Base-by-base conservation (phyloP, 1,284 basidiomycete species). In the Rhodotorula sp. region DNA sequence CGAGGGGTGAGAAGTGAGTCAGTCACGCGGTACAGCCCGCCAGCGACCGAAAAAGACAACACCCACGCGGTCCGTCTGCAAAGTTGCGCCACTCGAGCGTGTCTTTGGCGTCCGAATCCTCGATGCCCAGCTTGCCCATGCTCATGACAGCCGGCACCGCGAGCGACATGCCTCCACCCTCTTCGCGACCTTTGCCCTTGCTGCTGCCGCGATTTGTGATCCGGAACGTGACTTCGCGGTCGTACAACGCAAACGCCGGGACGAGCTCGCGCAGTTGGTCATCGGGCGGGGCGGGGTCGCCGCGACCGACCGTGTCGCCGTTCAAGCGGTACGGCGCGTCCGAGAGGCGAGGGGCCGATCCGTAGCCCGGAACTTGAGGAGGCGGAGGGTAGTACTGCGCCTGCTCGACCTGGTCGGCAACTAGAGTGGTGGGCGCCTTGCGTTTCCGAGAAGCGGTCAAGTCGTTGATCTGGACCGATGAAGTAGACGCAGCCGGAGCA, bases 61-160 rank as follows among this genome's bases (percentile, higher is more conserved):
- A 34, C 84, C 66, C 77, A 87, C 89, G 85, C 64, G 84, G 70
- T 19, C 72, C 85, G 34, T 85, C 84, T 67, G 89, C 88, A 38
- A 88, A 85, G 82, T 99, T 97, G 74, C 88, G 85, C 0, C 85
- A 91, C 79, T 97, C 92, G 58, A 97, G 82, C 19, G 87, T 78
- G 69, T 91, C 87, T n/a, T 77, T 78, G 19, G 78, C 77, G 31
- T 89, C 87, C 31, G 81, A 84, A 1, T 87, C 87, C 28, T 90
- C 89, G n/a, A 89, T 84, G 38, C 83, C 84, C 3, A 84, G 80
- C 66, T 81, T 85, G 54, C 90, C 72, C 66, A 85, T 86, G 2
- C 87, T 90, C 77, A 90, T 79, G 69, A 90, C 76, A 5, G 86
- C 80, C 14, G 87, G 87, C 2, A 81, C 71, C 6, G 77, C 76